Evolutionary conservation across 352 stramenopile genomes (phyloP), one percentile per base, ranked within the genome.

Genomic region (Salisapilia sapeloensis): DNA sequence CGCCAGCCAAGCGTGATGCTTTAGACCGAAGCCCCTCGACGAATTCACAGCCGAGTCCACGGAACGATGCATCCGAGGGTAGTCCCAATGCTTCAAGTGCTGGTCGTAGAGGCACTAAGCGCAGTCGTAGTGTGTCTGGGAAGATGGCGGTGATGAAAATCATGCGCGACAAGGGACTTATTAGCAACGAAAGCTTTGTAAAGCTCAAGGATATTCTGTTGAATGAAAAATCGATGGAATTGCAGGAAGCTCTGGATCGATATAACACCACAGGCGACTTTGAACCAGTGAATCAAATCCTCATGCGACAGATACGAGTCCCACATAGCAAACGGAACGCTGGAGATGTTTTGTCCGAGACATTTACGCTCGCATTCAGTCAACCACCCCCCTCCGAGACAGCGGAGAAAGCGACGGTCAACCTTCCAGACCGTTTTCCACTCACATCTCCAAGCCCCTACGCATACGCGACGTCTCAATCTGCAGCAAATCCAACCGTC

Each of bases 141-240:
- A 85, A 85, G 33, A 85, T 85, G 70, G 70, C 66, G 35, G 70
- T 66, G 11, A 85, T 85, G 47, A 85, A 85, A 44, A 70, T 63
- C 34, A 40, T 85, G 2, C 54, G 63, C 3, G 65, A 82, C 38
- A 78, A 79, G 19, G 70, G 70, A 1, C 25, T 85, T 12, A 85
- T 85, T 29, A 72, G 51, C 14, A 62, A 56, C 15, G 65, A 79
- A 9, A 66, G 82, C 38, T 61, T 63, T 10, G 66, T 63, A 0
- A 60, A 81, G 26, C 18, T 85, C 28, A 85, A 85, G 35, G 70
- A 82, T 49, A 34, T 85, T 29, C 39, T 85, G 42, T 50, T 85
- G 9, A 82, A 85, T 50, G 78, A 71, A 29, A 66, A 85, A 50
- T 81, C 63, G 11, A 60, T 66, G 20, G 50, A 64, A 46, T 51